Percentiles rank a stretch among this genome's conserved stretches.
These are phyloP conservation scores for Millerago galiae DNA, from an alignment of 805 yeast genomes.

Conservation along the genomic window DNA sequence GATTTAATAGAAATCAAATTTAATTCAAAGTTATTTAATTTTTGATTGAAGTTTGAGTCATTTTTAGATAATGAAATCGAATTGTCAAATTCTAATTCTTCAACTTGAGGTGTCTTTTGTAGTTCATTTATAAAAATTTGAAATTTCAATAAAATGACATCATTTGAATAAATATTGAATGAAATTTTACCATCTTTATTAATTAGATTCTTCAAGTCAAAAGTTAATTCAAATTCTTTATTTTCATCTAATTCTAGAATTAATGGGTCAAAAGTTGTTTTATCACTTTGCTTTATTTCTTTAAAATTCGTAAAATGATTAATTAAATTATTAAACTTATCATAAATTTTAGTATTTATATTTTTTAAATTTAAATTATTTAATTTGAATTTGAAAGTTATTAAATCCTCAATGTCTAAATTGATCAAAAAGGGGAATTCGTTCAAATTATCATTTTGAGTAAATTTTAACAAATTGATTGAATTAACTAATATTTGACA, in stretches of 20 bases:
- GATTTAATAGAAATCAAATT: conserved; percentile 4
- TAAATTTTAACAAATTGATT: conserved; percentile 4
- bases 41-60: background rate
- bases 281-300: background rate
- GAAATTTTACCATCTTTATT: background rate
- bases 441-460: conserved; percentile 6
- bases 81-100: no score
- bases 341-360: background rate
- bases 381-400: conserved; percentile 4
- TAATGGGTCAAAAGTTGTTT: conserved; percentile 4
- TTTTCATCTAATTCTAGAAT: background rate
- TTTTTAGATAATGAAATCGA: no score
- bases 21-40: conserved; percentile 8
- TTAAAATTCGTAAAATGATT: background rate
- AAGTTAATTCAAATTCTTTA: background rate
- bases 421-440: conserved; percentile 10
- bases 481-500: background rate
- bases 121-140: background rate
- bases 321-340: background rate
- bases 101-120: background rate
- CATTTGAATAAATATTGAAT: background rate
- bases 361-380: background rate
- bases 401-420: background rate
- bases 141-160: background rate
- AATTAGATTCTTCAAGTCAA: background rate